Evolutionary conservation across 306 rosid species (phyloP), one percentile per base, ranked within the genome.

Genomic region (Vigna radiata): DNA sequence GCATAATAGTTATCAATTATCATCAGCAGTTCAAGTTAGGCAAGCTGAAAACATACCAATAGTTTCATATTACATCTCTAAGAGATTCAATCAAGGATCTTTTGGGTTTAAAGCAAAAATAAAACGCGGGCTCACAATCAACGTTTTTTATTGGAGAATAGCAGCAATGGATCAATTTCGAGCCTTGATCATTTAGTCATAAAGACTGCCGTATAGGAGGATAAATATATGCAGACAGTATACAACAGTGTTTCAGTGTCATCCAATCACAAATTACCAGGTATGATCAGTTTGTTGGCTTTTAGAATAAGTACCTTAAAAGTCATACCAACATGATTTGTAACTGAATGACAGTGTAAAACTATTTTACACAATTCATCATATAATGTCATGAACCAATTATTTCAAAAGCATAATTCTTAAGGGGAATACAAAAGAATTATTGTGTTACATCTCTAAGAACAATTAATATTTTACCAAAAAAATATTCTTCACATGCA

Each of bases 401-500:
- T 39, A 65, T 65, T 9, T 10, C 52, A 65, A 36, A 63, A 37
- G 46, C 33, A 39, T 18, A 39, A 65, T 11, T 65, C 6, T 50
- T 18, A 10, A 65, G 33, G 33, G 70, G 52, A 65, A 17, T n/a
- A 39, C 50, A 4, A 15, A 37, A 37, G 50, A 41, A 18, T 65
- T n/a, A 33, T 12, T 66, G 43, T 66, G 12, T 19, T 17, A 43
- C 53, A 66, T 18, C 29, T 39, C 48, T 39, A 65, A 19, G 31
- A 66, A 6, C 2, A 66, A n/a, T 39, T 54, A 54, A 70, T 47
- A 11, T 16, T 58, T 76, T 83, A 95, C 93, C 96, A 75, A 88
- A 87, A 80, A 95, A 90, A 85, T 82, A 91, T 84, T 90, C 98
- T 71, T 86, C 96, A 76, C 85, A 89, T 19, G 89, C 87, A 77